Conservation (phyloP, 1,284 basidiomycete genomes). For the Tremellales sp. region DNA sequence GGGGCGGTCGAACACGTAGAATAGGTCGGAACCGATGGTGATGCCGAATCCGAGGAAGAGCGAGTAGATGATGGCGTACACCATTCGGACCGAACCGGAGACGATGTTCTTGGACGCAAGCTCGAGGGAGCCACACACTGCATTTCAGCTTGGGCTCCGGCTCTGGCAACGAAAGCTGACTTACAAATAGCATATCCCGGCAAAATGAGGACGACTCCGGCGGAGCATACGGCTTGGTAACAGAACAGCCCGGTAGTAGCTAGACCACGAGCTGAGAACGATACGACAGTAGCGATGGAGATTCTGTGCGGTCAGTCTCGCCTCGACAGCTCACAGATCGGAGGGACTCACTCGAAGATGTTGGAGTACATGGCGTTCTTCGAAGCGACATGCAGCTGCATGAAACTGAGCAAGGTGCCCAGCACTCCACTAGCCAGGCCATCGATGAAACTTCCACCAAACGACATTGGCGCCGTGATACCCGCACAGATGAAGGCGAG, state of each 20-base stretch:
- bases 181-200: constrained; percentile 70
- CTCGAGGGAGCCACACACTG: constrained; percentile 80
- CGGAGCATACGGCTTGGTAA: constrained; percentile 75
- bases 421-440: constrained; percentile 72
- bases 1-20: constrained; percentile 66
- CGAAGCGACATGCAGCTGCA: constrained; percentile 69
- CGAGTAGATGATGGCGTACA: constrained; percentile 82
- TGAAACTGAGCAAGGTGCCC: constrained; percentile 65
- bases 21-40: constrained; percentile 80
- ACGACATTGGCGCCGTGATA: constrained; percentile 72
- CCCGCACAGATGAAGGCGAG: constrained; percentile 70
- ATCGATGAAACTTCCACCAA: constrained; percentile 75
- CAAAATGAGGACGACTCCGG: constrained; percentile 56
- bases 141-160: constrained; percentile 13
- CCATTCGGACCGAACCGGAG: constrained; percentile 82
- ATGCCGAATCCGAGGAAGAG: constrained; percentile 85
- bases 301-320: constrained; percentile 55
- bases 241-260: constrained; percentile 73
- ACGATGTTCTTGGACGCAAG: constrained; percentile 83
- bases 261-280: constrained; percentile 69
- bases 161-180: constrained; percentile 32
- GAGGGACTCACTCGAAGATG: constrained; percentile 70
- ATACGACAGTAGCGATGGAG: constrained; percentile 72
- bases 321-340: neutral
- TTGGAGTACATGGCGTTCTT: constrained; percentile 80